phyloP scores from a whole-genome alignment of 2,329 filamentous ascomycete species.

The Pseudogymnoascus sp. region DNA sequence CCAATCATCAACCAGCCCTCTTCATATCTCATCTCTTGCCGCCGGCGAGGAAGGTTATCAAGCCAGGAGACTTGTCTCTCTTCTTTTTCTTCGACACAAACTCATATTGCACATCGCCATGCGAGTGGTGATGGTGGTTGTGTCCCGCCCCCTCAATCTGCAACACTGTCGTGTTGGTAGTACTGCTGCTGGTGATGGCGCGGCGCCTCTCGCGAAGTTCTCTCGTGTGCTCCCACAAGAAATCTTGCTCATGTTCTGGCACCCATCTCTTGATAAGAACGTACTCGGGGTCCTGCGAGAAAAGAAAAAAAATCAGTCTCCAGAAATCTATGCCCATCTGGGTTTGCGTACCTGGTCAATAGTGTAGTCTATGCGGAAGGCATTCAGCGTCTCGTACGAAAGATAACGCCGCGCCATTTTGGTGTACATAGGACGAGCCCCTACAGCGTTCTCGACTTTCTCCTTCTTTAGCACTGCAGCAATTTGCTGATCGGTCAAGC shows the following conservation, averaged over 20 bases:
- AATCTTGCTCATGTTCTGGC: slow-evolving; percentile 59
- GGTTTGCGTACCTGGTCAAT: slow-evolving; percentile 40
- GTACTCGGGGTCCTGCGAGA: slow-evolving; percentile 54
- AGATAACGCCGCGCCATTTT: slow-evolving; percentile 54
- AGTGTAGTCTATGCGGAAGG: slow-evolving; percentile 49
- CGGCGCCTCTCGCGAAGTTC: slow-evolving; percentile 34
- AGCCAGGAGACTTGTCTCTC: slow-evolving; percentile 23
- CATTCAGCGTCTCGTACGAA: slow-evolving; percentile 51
- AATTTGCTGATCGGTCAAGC: slow-evolving; percentile 50
- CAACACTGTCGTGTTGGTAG: slow-evolving; percentile 14
- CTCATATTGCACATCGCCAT: slow-evolving; percentile 21
- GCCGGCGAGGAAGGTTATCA: slow-evolving; percentile 28
- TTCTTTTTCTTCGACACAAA: slow-evolving; percentile 26
- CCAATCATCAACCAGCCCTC: not conserved
- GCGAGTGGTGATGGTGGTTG: slow-evolving; percentile 20
- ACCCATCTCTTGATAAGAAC: slow-evolving; percentile 68
- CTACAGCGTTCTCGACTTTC: slow-evolving; percentile 34
- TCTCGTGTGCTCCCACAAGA: slow-evolving; percentile 63
- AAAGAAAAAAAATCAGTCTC: slow-evolving; percentile 16
- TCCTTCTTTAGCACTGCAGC: slow-evolving; percentile 50
- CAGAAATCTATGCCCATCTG: not conserved
- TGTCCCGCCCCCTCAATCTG: slow-evolving; percentile 19
- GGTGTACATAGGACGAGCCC: slow-evolving; percentile 47
- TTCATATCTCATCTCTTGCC: slow-evolving; percentile 17
- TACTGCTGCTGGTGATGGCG: slow-evolving; percentile 10